A percentile compares a stretch with the other conserved stretches of the same genome.
phyloP scores from a whole-genome alignment of 176 grass and related monocot species.

The Eleusine coracana region DNA sequence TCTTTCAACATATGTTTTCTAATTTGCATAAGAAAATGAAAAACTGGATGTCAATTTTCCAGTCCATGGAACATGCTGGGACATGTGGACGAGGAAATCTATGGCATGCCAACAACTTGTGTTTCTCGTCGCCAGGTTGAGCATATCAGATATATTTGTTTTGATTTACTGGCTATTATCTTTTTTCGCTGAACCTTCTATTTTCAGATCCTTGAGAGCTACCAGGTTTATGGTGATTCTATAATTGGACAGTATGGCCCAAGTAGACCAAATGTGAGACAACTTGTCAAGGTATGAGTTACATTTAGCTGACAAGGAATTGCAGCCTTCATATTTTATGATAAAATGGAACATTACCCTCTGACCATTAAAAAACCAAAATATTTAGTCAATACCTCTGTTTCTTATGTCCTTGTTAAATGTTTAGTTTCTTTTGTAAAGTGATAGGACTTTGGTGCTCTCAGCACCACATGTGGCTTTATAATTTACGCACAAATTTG shows the following conservation, averaged over 20 bases:
- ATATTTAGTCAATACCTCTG: constrained; percentile 15
- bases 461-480: background rate
- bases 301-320: background rate
- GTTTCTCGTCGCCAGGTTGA: constrained; percentile 82
- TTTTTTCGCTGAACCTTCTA: constrained; percentile 37
- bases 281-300: constrained; percentile 84
- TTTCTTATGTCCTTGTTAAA: constrained; percentile 7
- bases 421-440: background rate
- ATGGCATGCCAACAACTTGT: constrained; percentile 51
- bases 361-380: background rate
- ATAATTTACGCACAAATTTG: background rate
- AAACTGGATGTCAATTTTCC: background rate
- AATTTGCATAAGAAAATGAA: background rate
- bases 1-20: constrained; percentile 2
- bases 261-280: constrained; percentile 72
- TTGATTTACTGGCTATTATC: background rate
- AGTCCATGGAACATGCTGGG: constrained; percentile 92
- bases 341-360: background rate
- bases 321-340: background rate
- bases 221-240: constrained; percentile 92
- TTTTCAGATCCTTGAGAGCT: constrained; percentile 77
- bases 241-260: constrained; percentile 75
- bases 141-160: constrained; percentile 26
- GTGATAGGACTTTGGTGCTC: background rate
- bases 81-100: constrained; percentile 71